These are phyloP conservation scores for Geranium brycei DNA, from an alignment of 345 rosid genomes.

Conservation along the genomic window DNA sequence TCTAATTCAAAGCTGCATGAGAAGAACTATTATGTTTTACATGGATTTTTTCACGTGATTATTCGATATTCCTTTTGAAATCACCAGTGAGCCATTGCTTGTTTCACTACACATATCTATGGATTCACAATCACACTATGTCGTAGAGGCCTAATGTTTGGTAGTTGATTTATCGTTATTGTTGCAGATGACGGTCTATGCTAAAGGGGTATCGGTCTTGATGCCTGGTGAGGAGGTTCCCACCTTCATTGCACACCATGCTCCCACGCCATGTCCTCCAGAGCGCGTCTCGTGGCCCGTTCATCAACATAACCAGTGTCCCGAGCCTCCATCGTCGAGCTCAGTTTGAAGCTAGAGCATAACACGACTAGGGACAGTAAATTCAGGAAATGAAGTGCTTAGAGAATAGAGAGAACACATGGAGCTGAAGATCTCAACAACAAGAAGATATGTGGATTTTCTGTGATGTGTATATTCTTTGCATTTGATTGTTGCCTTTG, in stretches of 20 bases:
- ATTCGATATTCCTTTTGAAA: not conserved
- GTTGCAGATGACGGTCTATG: conserved; percentile 39
- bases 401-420: not conserved
- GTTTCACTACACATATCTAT: not conserved
- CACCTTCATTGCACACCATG: conserved; percentile 61
- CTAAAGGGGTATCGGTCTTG: conserved; percentile 54
- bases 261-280: conserved; percentile 34
- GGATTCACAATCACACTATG: not conserved
- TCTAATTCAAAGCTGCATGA: not conserved
- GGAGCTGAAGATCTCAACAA: not conserved
- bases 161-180: not conserved
- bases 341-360: conserved; percentile 10
- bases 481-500: not conserved
- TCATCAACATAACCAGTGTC: conserved; percentile 20
- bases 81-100: not conserved
- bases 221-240: conserved; percentile 72
- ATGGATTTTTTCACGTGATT: not conserved
- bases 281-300: conserved; percentile 22
- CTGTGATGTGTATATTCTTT: not conserved
- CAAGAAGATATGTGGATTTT: not conserved
- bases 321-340: conserved; percentile 2
- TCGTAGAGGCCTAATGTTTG: not conserved
- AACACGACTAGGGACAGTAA: not conserved
- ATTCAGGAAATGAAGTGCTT: no score
- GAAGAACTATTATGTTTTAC: no score